Evolutionary conservation across 441 rosid species (phyloP).

Genomic region (Gossypium davidsonii): DNA sequence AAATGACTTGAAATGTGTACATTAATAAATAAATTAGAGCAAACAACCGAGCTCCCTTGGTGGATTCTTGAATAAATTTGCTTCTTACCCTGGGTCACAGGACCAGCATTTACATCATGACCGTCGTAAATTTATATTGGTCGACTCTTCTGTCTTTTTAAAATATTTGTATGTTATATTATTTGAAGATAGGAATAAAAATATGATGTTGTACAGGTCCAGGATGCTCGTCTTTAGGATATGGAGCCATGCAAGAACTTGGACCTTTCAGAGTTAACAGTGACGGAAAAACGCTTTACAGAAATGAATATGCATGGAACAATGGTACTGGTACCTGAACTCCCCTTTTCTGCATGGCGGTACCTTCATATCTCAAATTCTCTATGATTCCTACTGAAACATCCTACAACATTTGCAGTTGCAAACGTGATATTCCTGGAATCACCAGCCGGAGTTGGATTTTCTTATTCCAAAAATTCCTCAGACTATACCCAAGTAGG

Average conservation of each 20-base stretch:
- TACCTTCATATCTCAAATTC: neutral
- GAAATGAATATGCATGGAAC: conserved; percentile 31
- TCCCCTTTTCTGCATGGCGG: neutral
- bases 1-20: too few relatives aligned
- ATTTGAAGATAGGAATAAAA: too few relatives aligned
- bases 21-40: neutral
- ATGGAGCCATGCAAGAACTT: conserved; percentile 37
- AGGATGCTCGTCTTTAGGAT: conserved; percentile 36
- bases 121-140: neutral
- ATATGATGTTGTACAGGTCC: conserved; percentile 21
- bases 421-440: conserved; percentile 35
- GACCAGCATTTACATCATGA: neutral
- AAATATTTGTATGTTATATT: neutral
- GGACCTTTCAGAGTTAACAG: conserved; percentile 35
- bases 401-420: conserved; percentile 8
- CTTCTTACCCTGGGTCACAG: neutral
- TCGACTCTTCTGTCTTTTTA: neutral
- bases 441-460: conserved; percentile 38
- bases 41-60: neutral
- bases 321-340: conserved; percentile 28
- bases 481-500: conserved; percentile 20
- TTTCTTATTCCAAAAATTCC: conserved; percentile 28
- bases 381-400: neutral
- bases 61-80: neutral
- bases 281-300: conserved; percentile 22